phyloP scores from a whole-genome alignment of 306 rosid species.

The Comarum palustre region DNA sequence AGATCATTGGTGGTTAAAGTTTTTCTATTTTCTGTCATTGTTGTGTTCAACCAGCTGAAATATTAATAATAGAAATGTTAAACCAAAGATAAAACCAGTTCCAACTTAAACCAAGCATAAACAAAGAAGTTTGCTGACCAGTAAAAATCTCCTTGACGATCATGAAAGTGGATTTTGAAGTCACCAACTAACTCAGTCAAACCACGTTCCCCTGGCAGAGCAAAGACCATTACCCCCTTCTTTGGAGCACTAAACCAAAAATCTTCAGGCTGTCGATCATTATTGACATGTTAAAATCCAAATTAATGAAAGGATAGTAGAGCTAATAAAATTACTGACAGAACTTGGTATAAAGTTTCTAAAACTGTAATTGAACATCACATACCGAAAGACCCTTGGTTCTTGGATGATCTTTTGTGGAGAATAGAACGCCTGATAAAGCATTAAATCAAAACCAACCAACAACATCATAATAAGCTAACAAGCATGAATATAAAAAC shows the following conservation, averaged over 20 bases:
- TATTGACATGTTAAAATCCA: conserved; percentile 6
- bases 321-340: not conserved
- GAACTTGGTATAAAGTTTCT: conserved; percentile 22
- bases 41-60: conserved; percentile 92
- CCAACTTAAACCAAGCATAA: conserved; percentile 7
- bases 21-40: conserved; percentile 90
- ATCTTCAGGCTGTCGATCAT: conserved; percentile 73
- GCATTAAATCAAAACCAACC: conserved; percentile 12
- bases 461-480: conserved; percentile 8
- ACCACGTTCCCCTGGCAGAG: conserved; percentile 96
- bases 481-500: not conserved
- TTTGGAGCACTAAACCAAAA: conserved; percentile 95
- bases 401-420: conserved; percentile 85
- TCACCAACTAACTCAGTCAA: conserved; percentile 86
- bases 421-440: conserved; percentile 82
- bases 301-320: conserved; percentile 20
- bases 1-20: conserved; percentile 64
- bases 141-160: conserved; percentile 97
- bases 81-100: conserved; percentile 20
- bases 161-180: conserved; percentile 90
- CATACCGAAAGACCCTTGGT: conserved; percentile 90
- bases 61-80: conserved; percentile 7
- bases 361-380: conserved; percentile 21
- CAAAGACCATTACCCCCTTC: conserved; percentile 98
- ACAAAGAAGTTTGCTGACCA: conserved; percentile 47